A percentile compares a stretch with the other conserved stretches of the same genome.
These are phyloP conservation scores for Fusarium praegraminearum DNA, from an alignment of 2,329 filamentous ascomycete species.

Conservation along the genomic window DNA sequence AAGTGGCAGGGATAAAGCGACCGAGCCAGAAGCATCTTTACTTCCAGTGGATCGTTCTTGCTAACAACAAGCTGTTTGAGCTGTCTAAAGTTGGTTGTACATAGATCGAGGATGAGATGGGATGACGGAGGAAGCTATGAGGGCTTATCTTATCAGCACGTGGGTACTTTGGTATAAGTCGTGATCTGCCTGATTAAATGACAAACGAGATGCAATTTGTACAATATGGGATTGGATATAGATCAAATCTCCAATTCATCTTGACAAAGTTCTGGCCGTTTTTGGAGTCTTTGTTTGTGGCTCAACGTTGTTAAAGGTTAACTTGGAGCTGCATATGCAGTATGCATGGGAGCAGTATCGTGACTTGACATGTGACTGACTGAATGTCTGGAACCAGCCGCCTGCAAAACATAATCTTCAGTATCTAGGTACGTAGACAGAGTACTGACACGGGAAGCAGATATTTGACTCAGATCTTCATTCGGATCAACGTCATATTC, in stretches of 20 bases:
- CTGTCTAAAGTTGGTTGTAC: constrained; percentile 23
- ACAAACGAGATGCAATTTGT: neutral
- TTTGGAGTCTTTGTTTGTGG: constrained; percentile 3
- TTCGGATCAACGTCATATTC: neutral
- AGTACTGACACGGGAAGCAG: neutral
- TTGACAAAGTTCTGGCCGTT: neutral
- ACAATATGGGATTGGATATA: neutral
- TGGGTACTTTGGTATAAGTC: constrained; percentile 31
- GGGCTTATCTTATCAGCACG: constrained; percentile 52
- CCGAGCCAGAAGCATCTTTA: constrained; percentile 43
- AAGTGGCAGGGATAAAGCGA: constrained; percentile 28
- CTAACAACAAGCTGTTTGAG: constrained; percentile 15
- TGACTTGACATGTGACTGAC: constrained; percentile 45
- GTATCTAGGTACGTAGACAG: neutral
- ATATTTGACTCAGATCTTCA: constrained; percentile 9
- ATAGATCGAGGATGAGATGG: constrained; percentile 4
- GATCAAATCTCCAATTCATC: neutral
- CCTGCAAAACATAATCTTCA: neutral
- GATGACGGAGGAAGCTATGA: constrained; percentile 41
- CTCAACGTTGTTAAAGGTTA: constrained; percentile 19
- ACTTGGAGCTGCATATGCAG: neutral
- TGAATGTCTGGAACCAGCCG: neutral
- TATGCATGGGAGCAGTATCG: constrained; percentile 6
- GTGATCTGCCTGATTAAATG: neutral
- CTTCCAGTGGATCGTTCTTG: constrained; percentile 6